phyloP scores from a whole-genome alignment of 441 rosid genomes.

The Corymbia citriodora region DNA sequence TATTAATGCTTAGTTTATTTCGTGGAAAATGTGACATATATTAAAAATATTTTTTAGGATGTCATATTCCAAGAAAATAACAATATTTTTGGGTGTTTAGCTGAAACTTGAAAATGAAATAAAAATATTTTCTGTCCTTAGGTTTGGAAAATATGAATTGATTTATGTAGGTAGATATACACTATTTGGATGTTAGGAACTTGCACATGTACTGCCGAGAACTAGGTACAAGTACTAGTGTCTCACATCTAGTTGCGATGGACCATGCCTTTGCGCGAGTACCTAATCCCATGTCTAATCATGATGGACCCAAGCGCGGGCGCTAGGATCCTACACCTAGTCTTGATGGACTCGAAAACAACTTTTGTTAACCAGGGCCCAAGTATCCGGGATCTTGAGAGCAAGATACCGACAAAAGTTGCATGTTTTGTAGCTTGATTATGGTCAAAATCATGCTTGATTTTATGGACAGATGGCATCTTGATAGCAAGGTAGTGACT shows the following conservation, averaged over 20 bases:
- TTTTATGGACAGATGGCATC: neutral
- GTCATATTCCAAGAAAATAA: neutral
- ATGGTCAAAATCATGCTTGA: neutral
- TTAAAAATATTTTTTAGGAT: neutral
- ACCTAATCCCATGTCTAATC: too few relatives aligned
- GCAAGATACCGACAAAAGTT: neutral
- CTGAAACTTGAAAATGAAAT: neutral
- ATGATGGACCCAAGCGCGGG: too few relatives aligned
- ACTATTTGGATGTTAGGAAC: rapidly evolving
- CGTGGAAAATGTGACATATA: too few relatives aligned
- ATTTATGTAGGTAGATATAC: too few relatives aligned
- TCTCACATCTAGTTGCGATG: too few relatives aligned
- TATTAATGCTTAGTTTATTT: neutral
- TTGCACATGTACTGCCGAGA: neutral
- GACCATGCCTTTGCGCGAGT: too few relatives aligned
- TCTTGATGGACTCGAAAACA: rapidly evolving
- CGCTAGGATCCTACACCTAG: too few relatives aligned
- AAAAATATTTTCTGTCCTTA: too few relatives aligned
- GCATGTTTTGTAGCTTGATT: neutral
- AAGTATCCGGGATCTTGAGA: rapidly evolving
- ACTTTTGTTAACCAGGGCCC: too few relatives aligned
- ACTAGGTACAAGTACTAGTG: neutral
- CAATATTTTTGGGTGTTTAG: rapidly evolving
- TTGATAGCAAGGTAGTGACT: neutral
- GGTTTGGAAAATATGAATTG: neutral